phyloP scores from a whole-genome alignment of 2,329 filamentous ascomycete species.

The Diaporthe amygdali region DNA sequence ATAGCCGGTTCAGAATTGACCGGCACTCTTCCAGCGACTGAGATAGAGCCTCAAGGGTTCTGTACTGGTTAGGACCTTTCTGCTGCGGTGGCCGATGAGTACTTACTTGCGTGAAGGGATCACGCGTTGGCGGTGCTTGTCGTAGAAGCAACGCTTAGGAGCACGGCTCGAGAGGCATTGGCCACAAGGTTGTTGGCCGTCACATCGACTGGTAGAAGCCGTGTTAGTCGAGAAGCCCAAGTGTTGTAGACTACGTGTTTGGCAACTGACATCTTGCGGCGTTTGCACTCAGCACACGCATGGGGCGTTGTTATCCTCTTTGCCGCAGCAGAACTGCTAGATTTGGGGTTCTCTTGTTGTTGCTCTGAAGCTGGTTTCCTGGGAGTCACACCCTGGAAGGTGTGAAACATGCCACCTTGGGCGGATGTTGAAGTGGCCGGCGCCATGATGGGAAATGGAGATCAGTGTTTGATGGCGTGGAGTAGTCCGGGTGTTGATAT shows the following conservation, averaged over 20 bases:
- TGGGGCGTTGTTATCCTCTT: slow-evolving; percentile 63
- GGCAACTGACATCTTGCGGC: slow-evolving; percentile 71
- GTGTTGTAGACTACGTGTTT: background rate
- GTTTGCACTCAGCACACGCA: slow-evolving; percentile 78
- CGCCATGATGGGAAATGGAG: slow-evolving; percentile 39
- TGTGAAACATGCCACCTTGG: slow-evolving; percentile 59
- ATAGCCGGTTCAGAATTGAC: slow-evolving; percentile 65
- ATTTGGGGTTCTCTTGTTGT: slow-evolving; percentile 44
- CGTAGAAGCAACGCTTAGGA: slow-evolving; percentile 79
- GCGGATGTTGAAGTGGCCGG: slow-evolving; percentile 53
- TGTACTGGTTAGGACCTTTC: slow-evolving; percentile 35
- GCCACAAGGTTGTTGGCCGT: slow-evolving; percentile 81
- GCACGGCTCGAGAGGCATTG: slow-evolving; percentile 84
- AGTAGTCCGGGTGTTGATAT: background rate
- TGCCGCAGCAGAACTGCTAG: slow-evolving; percentile 41
- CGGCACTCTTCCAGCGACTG: slow-evolving; percentile 71
- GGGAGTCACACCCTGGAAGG: slow-evolving; percentile 59
- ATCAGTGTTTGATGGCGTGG: background rate
- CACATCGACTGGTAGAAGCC: slow-evolving; percentile 62
- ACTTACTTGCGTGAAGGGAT: slow-evolving; percentile 79
- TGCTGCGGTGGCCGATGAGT: background rate
- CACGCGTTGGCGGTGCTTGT: slow-evolving; percentile 78
- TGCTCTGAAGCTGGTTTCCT: slow-evolving; percentile 53
- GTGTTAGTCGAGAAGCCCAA: slow-evolving; percentile 32
- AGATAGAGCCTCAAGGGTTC: slow-evolving; percentile 66